Evolutionary conservation across 495 filamentous ascomycete species (phyloP).

Genomic region (Venustampulla echinocandica): DNA sequence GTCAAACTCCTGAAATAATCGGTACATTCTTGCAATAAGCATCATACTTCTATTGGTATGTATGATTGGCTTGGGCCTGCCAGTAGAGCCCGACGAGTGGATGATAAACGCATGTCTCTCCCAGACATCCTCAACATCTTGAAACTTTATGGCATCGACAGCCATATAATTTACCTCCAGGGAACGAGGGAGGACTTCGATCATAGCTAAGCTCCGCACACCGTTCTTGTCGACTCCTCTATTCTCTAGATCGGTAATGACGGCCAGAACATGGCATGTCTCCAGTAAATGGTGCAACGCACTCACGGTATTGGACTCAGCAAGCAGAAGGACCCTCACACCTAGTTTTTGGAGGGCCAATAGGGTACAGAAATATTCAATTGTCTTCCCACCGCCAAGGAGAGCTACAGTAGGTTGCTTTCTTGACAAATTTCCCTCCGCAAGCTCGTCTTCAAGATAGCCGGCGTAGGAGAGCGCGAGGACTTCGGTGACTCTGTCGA

Average conservation of each 20-base stretch:
- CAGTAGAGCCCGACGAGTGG: constrained; percentile 24
- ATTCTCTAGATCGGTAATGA: constrained; percentile 21
- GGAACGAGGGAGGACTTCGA: constrained; percentile 6
- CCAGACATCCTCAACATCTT: constrained; percentile 21
- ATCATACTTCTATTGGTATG: constrained; percentile 26
- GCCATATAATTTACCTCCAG: neutral
- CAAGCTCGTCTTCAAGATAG: constrained; percentile 11
- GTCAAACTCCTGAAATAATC: constrained; percentile 19
- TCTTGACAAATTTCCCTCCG: constrained; percentile 10
- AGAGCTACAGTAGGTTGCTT: constrained; percentile 21
- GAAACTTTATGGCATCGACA: constrained; percentile 20
- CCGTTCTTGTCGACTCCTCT: constrained; percentile 10
- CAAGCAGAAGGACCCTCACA: constrained; percentile 18
- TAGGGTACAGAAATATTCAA: constrained; percentile 22
- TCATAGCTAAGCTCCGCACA: constrained; percentile 15
- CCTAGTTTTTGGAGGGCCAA: constrained; percentile 24
- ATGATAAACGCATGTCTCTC: constrained; percentile 24
- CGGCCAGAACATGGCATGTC: constrained; percentile 15
- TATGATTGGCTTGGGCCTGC: constrained; percentile 24
- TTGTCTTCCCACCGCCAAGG: constrained; percentile 16
- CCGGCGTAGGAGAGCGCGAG: constrained; percentile 14
- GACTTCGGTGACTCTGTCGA: constrained; percentile 19
- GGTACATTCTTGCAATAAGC: constrained; percentile 24
- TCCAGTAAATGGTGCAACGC: constrained; percentile 18
- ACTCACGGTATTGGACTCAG: constrained; percentile 19